Evolutionary conservation across 2,329 filamentous ascomycete species (phyloP), one percentile per base, ranked within the genome.

Genomic region (Colletotrichum noveboracense): DNA sequence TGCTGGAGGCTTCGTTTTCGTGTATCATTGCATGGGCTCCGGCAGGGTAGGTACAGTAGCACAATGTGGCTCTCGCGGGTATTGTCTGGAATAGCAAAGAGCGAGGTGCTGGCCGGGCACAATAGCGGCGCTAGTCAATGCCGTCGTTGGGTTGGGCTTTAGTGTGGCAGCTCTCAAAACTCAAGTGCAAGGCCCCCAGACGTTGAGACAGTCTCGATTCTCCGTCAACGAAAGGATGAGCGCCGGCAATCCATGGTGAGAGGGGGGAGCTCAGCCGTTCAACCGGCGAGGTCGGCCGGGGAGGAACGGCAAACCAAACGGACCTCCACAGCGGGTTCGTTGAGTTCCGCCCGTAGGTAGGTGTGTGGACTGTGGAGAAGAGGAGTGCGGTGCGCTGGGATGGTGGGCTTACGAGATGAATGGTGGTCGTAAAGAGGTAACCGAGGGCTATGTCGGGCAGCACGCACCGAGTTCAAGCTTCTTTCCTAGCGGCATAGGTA

Each of bases 311-410:
- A 65, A 67, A 60, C 64, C 70, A 75, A 73, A 75, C 69, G 73
- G 73, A 66, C 70, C 70, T 75, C 73, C 73, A 73, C 70, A 75
- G 73, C 73, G 64, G 73, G 64, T 58, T 75, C 64, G 64, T 65
- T 52, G 73, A 60, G 64, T 75, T 68, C 70, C 56, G 70, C 65
- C 70, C 64, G 65, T 38, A 69, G 18, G 13, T 73, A 48, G 18
- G 26, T 73, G 48, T 62, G 55, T 66, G 72, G 62, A 62, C 69
- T 62, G 62, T 66, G 72, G 69, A 62, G 72, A 73, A 73, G 28
- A 36, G 38, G 38, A 38, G 18, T 21, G n/a, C 28, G 43, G 28
- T 52, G 69, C 43, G 73, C 66, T 73, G n/a, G 66, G 66, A 61
- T 34, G 18, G 43, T 66, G 61, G 28, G 28, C 32, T 64, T 18